Base-by-base conservation (phyloP, 306 rosid species). In the Ceratonia siliqua region DNA sequence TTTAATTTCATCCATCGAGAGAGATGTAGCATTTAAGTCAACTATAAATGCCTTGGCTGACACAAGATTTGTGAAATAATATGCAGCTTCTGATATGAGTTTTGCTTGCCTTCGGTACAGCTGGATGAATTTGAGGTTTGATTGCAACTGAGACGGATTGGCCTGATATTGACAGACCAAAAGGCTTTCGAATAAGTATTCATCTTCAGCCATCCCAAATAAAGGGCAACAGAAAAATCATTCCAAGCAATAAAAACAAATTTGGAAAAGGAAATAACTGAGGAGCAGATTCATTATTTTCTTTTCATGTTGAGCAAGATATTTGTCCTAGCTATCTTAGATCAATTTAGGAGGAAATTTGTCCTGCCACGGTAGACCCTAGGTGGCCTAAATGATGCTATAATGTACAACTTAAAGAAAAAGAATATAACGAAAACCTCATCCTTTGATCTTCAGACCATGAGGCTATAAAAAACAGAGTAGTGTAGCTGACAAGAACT, bases 71-170 rank as follows among this genome's bases (percentile, higher is more conserved):
- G 86, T 85, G 82, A 79, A 79, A 79, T 78, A 79, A 85, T 77
- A 89, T 14, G 87, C 82, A 11, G 83, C 78, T 78, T 77, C 85
- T 15, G 92, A 90, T 30, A 81, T 79, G 74, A 90, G 89, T 81
- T 88, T 90, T 72, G 78, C 79, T 77, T 90, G 92, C 84, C 89
- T 81, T 74, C 91, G 82, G 38, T 76, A 90, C 56, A 84, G 49
- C 71, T 90, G 91, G 68, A 84, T 86, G 46, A 82, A 90, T 65
- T 58, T 86, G 74, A 90, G 92, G 83, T 90, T 90, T 63, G 96
- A 88, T 41, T 90, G 92, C 86, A 90, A 74, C 53, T 77, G 89
- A 63, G 91, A 88, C 64, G 96, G 96, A 84, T 90, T 86, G 65
- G 83, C 90, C 90, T 85, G 89, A 56, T 69, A 70, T 61, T 21